Base-by-base conservation (phyloP, 2,329 filamentous ascomycete species). In the Aspergillus fischeri region DNA sequence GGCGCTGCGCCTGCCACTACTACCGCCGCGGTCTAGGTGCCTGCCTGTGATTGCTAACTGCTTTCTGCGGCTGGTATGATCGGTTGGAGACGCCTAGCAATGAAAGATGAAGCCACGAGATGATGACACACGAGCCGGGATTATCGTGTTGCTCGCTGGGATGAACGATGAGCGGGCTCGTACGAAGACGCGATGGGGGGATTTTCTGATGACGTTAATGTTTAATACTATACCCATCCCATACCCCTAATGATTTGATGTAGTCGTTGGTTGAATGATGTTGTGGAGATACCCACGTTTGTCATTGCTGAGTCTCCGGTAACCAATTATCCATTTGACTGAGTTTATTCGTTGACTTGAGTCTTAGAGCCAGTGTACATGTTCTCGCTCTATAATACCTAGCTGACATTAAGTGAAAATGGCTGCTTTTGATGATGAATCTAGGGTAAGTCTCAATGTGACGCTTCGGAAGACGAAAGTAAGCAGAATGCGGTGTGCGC, bases 1-100 rank as follows among this genome's bases (percentile, higher is more conserved):
- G 60, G 64, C 21, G 63, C 63, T 5, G 62, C 63, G 3, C 50
- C 59, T 14, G 61, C 61, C 21, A 47, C 44, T 57, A 56, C 61
- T 20, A 55, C 61, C 2, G 28, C 54, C 5, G 51, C 25, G 25
- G 21, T 28, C 9, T 48, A 38, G n/a, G 6, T 41, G 11, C 11
- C 25, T 8, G 9, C 11, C 0, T 7, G n/a, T 14, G 32, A 5
- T 3, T 17, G 14, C 32, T 35, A 35, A 6, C 7, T 24, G 11
- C 27, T 11, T 27, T 51, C 27, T 8, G 17, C 28, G 14, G 24
- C 9, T 27, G 6, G 11, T 50, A n/a, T 28, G 17, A n/a, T 7
- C 27, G 2, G 3, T 20, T 32, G 28, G 35, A 17, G 35, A 54
- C 29, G 44, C 49, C n/a, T 35, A 14, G 47, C 29, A 44, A 54